Conservation (phyloP, 179 eudicot species). For the Carnegiea gigantea region DNA sequence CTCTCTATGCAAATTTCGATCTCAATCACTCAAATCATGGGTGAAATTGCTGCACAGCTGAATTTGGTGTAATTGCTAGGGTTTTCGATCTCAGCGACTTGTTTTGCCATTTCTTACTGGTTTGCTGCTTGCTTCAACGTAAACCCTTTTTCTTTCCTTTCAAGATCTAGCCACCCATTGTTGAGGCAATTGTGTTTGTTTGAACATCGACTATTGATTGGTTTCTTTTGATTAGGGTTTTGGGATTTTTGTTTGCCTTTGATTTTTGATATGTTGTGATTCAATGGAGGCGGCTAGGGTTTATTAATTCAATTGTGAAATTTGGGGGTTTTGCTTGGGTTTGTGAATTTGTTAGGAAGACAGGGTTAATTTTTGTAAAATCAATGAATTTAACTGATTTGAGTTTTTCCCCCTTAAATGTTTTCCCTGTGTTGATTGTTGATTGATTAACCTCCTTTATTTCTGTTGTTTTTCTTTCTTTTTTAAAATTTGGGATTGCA, state of each 20-base stretch:
- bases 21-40: too few relatives aligned
- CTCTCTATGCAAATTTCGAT: too few relatives aligned
- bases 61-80: too few relatives aligned
- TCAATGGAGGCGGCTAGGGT: constrained; percentile 18
- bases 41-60: too few relatives aligned
- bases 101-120: too few relatives aligned
- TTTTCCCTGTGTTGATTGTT: neutral
- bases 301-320: constrained; percentile 1
- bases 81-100: too few relatives aligned
- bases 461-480: neutral
- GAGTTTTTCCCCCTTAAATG: neutral
- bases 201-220: constrained; percentile 7
- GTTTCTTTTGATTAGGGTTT: neutral
- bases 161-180: too few relatives aligned
- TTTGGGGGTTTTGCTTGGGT: neutral
- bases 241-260: neutral
- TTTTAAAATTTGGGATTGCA: constrained; percentile 33
- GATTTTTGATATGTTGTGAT: neutral
- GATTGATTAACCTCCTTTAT: neutral
- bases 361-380: neutral
- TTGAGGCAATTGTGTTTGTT: neutral
- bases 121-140: too few relatives aligned
- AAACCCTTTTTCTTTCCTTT: too few relatives aligned
- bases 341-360: neutral
- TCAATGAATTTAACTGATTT: neutral